Evolutionary conservation across 192 early-diverging fungal species (phyloP).

Genomic region (Backusella tuberculispora): DNA sequence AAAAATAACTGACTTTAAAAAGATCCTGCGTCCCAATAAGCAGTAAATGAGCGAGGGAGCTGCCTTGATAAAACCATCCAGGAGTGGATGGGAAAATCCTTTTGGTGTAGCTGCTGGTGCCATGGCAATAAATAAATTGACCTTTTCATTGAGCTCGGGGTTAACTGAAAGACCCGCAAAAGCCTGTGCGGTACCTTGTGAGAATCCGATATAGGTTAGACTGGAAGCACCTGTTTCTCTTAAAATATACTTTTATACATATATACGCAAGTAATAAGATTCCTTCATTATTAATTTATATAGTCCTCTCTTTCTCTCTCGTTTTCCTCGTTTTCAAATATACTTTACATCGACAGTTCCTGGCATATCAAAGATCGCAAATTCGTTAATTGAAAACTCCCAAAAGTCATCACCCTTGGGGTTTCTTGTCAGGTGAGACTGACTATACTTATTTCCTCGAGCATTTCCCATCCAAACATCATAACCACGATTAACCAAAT

Average conservation of each 20-base stretch:
- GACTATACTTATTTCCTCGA: slow-evolving; percentile 96
- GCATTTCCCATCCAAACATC: slow-evolving; percentile 98
- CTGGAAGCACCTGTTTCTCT: slow-evolving; percentile 71
- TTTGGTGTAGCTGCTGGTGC: slow-evolving; percentile 89
- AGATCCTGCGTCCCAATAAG: slow-evolving; percentile 80
- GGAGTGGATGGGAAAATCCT: slow-evolving; percentile 77
- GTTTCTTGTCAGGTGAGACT: slow-evolving; percentile 73
- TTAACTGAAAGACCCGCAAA: slow-evolving; percentile 87
- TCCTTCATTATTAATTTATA: background rate
- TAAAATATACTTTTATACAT: slow-evolving; percentile 70
- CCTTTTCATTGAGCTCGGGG: slow-evolving; percentile 75
- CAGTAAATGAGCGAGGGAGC: slow-evolving; percentile 86
- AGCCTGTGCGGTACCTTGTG: slow-evolving; percentile 90
- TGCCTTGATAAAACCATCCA: slow-evolving; percentile 81
- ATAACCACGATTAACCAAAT: slow-evolving; percentile 86
- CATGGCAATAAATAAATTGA: slow-evolving; percentile 89
- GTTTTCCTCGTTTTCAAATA: background rate
- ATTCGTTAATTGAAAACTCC: slow-evolving; percentile 95
- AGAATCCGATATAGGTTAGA: slow-evolving; percentile 93
- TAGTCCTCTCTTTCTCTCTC: background rate
- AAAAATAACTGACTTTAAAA: slow-evolving; percentile 76
- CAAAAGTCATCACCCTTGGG: slow-evolving; percentile 78
- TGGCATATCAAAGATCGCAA: slow-evolving; percentile 86
- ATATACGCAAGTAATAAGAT: background rate
- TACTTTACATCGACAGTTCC: slow-evolving; percentile 74